Base-by-base conservation (phyloP, 345 rosid genomes). In the Arabidopsis arenosa region DNA sequence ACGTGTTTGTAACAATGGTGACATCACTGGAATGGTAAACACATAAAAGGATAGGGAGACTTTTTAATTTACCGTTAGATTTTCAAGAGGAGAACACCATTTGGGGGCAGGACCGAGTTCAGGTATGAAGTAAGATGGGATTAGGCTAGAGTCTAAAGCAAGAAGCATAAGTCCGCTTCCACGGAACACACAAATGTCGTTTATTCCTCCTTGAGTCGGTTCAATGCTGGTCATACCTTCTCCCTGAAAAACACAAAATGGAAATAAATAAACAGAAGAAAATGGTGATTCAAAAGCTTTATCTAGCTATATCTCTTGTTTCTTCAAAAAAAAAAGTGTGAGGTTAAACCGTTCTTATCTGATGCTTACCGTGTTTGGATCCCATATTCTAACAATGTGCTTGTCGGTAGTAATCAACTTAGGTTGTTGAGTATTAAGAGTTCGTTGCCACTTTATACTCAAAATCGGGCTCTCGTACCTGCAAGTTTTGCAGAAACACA, bases 61-160 rank as follows among this genome's bases (percentile, higher is more conserved):
- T 9, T 48, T 36, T 49, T 47, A 39, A 23, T 30, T 63, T 49
- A 63, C 99, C 84, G 99, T 95, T 68, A 87, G 55, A 80, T 82
- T 88, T 77, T 95, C 99, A 58, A 95, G 84, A 30, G 82, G 61
- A 59, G 97, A 79, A 80, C 93, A 89, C 99, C 99, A 95, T 67
- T 87, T 90, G 47, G 99, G 99, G 67, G 95, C 92, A 83, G 99
- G 93, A 75, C 97, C 99, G 48, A 92, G 83, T 71, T 91, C 87
- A 81, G 99, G 97, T 80, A 95, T 78, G 67, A 88, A 95, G 79
- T 92, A 89, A 72, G 97, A 84, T 45, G 97, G 97, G 80, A 92
- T 92, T 79, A 86, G 85, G 85, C 93, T 80, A 79, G 89, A 62
- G 76, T 95, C 97, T 81, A 95, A 80, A 59, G 96, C 97, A 74